A percentile compares a stretch with the other conserved stretches of the same genome.
Evolutionary conservation across 2,329 filamentous ascomycete species (phyloP).

Genomic region (Zymoseptoria passerinii): DNA sequence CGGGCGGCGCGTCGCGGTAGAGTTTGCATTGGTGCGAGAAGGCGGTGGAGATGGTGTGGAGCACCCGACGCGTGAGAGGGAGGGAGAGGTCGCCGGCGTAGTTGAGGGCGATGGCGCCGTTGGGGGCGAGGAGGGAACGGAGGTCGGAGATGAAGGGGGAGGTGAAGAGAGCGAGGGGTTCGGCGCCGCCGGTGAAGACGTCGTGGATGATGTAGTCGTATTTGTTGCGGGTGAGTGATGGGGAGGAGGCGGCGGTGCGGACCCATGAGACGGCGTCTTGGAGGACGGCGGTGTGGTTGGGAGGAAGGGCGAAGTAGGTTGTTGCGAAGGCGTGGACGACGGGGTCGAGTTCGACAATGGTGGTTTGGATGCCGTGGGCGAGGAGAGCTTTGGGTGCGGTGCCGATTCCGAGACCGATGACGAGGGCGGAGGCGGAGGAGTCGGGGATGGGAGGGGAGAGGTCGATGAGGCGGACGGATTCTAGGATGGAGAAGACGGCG

Average conservation of each 20-base stretch:
- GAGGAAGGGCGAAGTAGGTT: slow-evolving; percentile 71
- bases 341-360: slow-evolving; percentile 90
- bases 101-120: slow-evolving; percentile 87
- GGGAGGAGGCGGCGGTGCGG: slow-evolving; percentile 38
- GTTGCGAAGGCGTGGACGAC: slow-evolving; percentile 74
- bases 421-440: slow-evolving; percentile 51
- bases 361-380: slow-evolving; percentile 81
- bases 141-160: slow-evolving; percentile 70
- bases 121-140: slow-evolving; percentile 59
- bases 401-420: slow-evolving; percentile 87
- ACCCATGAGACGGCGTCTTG: slow-evolving; percentile 72
- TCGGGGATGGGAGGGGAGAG: slow-evolving; percentile 34
- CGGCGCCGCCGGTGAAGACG: slow-evolving; percentile 92
- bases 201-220: slow-evolving; percentile 97
- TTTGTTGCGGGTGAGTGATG: neutral
- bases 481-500: slow-evolving; percentile 90
- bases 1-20: slow-evolving; percentile 66
- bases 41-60: slow-evolving; percentile 70
- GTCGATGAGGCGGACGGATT: slow-evolving; percentile 77
- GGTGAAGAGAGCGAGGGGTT: slow-evolving; percentile 83
- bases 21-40: slow-evolving; percentile 80
- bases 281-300: slow-evolving; percentile 71
- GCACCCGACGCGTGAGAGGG: slow-evolving; percentile 66
- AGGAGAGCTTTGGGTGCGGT: slow-evolving; percentile 83
- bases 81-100: slow-evolving; percentile 83